Percentiles rank a stretch among this genome's conserved stretches.
phyloP scores from a whole-genome alignment of 148 eudicot genomes.

The Dysphania ambrosioides region DNA sequence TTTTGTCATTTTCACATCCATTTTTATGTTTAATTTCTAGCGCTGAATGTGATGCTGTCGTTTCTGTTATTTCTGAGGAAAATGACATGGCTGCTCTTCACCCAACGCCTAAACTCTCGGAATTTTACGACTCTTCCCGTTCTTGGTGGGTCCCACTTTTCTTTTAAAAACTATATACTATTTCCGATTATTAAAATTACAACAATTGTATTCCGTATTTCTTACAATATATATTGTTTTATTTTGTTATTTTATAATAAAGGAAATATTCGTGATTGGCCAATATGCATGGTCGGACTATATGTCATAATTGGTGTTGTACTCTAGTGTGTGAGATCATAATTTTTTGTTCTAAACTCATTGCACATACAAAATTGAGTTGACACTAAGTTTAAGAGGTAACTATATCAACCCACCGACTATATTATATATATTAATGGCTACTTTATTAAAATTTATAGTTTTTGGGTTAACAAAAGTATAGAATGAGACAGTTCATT shows the following conservation, averaged over 20 bases:
- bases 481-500: too few species aligned
- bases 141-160: conserved; percentile 42
- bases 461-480: too few species aligned
- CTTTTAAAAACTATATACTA: too few species aligned
- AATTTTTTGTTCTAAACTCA: background rate
- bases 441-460: too few species aligned
- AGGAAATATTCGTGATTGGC: background rate
- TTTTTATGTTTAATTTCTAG: too few species aligned
- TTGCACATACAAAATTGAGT: background rate
- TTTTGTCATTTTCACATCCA: too few species aligned
- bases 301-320: background rate
- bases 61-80: conserved; percentile 42
- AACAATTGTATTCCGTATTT: too few species aligned
- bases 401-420: too few species aligned
- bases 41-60: conserved; percentile 16
- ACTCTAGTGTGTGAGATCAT: background rate
- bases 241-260: background rate
- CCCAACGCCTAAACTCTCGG: conserved; percentile 80
- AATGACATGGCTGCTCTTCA: conserved; percentile 95
- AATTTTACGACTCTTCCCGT: conserved; percentile 90
- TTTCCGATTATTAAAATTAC: too few species aligned
- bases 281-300: background rate
- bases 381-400: too few species aligned
- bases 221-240: background rate
- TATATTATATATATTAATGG: too few species aligned